Evolutionary conservation across 495 filamentous ascomycete genomes (phyloP).

Genomic region (Xylaria grammica): DNA sequence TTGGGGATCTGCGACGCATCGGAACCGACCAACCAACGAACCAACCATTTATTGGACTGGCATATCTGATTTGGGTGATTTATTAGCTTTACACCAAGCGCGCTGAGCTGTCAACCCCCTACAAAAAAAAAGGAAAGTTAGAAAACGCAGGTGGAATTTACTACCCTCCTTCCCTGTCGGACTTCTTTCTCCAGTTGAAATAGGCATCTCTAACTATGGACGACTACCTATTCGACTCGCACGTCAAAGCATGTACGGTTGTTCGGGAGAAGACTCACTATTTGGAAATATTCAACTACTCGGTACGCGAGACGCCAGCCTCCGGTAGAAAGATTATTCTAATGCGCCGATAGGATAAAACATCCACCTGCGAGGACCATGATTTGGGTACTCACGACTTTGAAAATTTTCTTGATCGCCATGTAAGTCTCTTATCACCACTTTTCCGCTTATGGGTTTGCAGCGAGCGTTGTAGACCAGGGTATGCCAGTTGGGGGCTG

Average conservation of each 20-base stretch:
- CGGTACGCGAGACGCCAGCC: slow-evolving; percentile 42
- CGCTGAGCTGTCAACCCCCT: slow-evolving; percentile 19
- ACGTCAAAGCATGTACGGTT: slow-evolving; percentile 47
- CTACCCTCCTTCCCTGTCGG: not conserved
- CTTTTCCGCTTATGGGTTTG: not conserved
- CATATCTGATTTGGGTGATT: not conserved
- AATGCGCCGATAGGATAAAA: slow-evolving; percentile 9
- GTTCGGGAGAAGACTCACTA: slow-evolving; percentile 56
- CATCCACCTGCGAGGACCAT: slow-evolving; percentile 52
- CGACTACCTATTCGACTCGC: slow-evolving; percentile 55
- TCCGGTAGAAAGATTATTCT: too few relatives aligned
- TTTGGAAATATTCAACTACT: slow-evolving; percentile 61
- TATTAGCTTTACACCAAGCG: not conserved
- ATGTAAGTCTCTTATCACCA: slow-evolving; percentile 40
- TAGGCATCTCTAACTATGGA: slow-evolving; percentile 50
- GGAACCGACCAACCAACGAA: too few relatives aligned
- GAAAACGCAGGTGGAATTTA: slow-evolving; percentile 1
- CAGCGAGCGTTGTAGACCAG: not conserved
- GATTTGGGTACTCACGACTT: slow-evolving; percentile 55
- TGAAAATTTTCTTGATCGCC: slow-evolving; percentile 55
- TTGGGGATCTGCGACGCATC: slow-evolving; percentile 12
- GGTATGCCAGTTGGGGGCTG: not conserved
- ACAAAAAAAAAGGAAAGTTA: not conserved
- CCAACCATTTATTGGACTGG: not conserved
- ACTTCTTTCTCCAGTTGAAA: not conserved